Evolutionary conservation across 2,329 filamentous ascomycete species (phyloP).

Genomic region (Colletotrichum magnum): DNA sequence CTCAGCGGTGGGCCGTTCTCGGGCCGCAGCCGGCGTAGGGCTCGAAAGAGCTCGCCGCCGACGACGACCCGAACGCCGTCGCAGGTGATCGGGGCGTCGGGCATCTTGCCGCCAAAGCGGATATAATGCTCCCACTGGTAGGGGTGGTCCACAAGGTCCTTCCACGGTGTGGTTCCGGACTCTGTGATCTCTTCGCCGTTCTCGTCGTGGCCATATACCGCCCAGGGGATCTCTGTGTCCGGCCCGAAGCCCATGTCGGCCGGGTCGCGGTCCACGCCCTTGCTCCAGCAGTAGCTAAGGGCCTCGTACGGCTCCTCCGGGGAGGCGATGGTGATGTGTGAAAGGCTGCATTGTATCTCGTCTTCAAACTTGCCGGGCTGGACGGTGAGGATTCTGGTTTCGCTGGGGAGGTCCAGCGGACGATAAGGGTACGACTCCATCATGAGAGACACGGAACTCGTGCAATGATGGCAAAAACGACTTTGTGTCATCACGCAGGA

Average conservation of each 20-base stretch:
- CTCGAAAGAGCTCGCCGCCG: constrained; percentile 35
- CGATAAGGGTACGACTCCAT: constrained; percentile 21
- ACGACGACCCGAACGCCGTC: constrained; percentile 23
- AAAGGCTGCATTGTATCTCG: constrained; percentile 13
- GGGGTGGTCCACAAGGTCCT: constrained; percentile 43
- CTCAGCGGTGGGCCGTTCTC: constrained; percentile 9
- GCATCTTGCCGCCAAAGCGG: constrained; percentile 26
- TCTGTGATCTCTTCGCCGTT: background rate
- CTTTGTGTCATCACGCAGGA: too few species aligned
- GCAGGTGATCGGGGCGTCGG: constrained; percentile 26
- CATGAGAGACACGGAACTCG: too few species aligned
- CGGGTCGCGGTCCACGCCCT: constrained; percentile 7
- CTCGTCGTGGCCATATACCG: constrained; percentile 24
- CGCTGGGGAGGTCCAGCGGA: constrained; percentile 20
- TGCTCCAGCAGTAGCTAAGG: constrained; percentile 45
- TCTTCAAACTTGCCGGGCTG: constrained; percentile 27
- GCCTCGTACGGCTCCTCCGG: constrained; percentile 42
- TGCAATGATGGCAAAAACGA: too few species aligned
- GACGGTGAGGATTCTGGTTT: constrained; percentile 34
- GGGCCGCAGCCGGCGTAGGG: constrained; percentile 21
- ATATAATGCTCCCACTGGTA: constrained; percentile 38
- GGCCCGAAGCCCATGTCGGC: background rate
- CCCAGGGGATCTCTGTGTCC: constrained; percentile 19
- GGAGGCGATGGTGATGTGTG: constrained; percentile 13
- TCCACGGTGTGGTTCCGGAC: constrained; percentile 9